Evolutionary conservation across 1,139 yeast species (phyloP), one percentile per base, ranked within the genome.

Genomic region (Taphrina communis): DNA sequence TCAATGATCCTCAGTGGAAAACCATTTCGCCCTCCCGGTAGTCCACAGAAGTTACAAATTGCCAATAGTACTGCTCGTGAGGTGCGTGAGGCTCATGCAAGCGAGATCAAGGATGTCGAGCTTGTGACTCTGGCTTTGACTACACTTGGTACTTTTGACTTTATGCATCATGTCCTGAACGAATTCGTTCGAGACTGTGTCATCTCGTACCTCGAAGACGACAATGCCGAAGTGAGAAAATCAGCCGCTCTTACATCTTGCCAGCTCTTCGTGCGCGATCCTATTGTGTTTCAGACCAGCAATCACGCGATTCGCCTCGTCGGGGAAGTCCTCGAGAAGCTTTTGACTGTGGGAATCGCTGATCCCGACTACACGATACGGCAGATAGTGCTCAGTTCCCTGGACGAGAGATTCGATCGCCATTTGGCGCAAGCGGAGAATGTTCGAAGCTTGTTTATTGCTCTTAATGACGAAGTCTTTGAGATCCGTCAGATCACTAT

Each of bases 381-480:
- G 69, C 80, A 89, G 14, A 93, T 90, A 71, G 92, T 95, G 0
- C 80, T 95, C 69, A 84, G 84, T 65, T 84, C 94, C 60, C 80
- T 95, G 59, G 90, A 90, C 50, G 85, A 87, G 1, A 84, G 84
- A 70, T 89, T 94, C 75, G 97, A 94, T 75, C 91, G 97, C 0
- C 99, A 94, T 75, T 80, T 95, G 59, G 90, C 97, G 0, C 98
- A 94, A 77, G 96, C 97, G 0, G 96, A 89, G 72, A 93, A 92
- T 75, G 95, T 93, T 31, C 83, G 92, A 69, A 79, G 93, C 39
- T 80, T 95, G 48, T 90, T 94, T 75, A 90, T 93, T 82, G 95
- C 97, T 0, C 81, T 94, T 69, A 90, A 95, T 76, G 99, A 95
- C 78, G 99, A 93, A 77, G 86, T 85, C 0, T 95, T 94, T 76